Conservation (phyloP, 768 basidiomycete genomes). For the Serendipita sp. region DNA sequence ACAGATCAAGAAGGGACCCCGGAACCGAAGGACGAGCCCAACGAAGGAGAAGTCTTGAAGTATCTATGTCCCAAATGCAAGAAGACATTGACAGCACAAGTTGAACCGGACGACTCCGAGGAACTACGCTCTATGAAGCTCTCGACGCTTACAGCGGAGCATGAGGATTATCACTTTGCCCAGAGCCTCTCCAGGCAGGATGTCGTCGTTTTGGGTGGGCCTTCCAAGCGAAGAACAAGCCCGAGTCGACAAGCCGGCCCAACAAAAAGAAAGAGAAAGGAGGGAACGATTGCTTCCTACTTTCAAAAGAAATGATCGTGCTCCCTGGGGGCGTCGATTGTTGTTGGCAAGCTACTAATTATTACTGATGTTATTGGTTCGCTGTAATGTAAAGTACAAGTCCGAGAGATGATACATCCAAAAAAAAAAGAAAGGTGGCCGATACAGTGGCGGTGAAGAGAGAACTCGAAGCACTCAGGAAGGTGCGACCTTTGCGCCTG, state of each 20-base stretch:
- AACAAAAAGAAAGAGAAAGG: slow-evolving; percentile 19
- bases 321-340: neutral
- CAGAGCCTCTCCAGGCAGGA: slow-evolving; percentile 46
- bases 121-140: slow-evolving; percentile 16
- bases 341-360: neutral
- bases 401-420: too few species aligned
- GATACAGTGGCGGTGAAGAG: neutral
- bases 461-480: neutral
- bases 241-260: slow-evolving; percentile 10
- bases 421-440: too few species aligned
- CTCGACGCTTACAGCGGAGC: slow-evolving; percentile 34
- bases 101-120: slow-evolving; percentile 18
- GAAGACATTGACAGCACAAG: slow-evolving; percentile 12
- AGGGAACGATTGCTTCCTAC: slow-evolving; percentile 33
- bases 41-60: slow-evolving; percentile 2
- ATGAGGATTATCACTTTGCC: slow-evolving; percentile 83
- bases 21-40: slow-evolving; percentile 10
- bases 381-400: too few species aligned
- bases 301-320: slow-evolving; percentile 22
- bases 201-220: slow-evolving; percentile 14
- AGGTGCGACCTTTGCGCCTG: neutral
- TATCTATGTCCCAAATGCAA: slow-evolving; percentile 10
- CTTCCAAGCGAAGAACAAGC: slow-evolving; percentile 8
- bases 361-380: neutral
- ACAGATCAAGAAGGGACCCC: slow-evolving; percentile 7